Conservation (phyloP, 2,329 filamentous ascomycete species). For the Colletotrichum chrysophilum region DNA sequence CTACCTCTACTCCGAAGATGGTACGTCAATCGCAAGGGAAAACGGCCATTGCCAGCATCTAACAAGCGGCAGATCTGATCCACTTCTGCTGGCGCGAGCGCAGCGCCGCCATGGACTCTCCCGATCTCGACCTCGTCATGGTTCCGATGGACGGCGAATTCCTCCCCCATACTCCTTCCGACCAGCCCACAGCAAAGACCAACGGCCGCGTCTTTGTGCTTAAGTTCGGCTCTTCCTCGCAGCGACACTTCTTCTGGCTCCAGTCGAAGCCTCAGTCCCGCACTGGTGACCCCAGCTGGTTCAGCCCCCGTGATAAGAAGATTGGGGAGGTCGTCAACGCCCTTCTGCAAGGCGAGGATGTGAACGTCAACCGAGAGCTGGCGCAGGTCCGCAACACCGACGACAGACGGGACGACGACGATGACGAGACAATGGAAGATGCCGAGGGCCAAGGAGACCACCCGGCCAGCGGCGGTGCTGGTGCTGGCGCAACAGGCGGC, state of each 20-base stretch:
- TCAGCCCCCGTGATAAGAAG: conserved; percentile 85
- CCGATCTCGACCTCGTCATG: conserved; percentile 91
- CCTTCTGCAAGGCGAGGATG: conserved; percentile 86
- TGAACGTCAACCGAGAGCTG: conserved; percentile 78
- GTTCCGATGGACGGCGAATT: conserved; percentile 90
- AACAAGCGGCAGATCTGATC: conserved; percentile 68
- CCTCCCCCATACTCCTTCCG: conserved; percentile 70
- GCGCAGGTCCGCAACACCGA: conserved; percentile 62
- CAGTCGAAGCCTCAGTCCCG: conserved; percentile 85
- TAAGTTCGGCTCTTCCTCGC: conserved; percentile 91
- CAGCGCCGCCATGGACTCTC: conserved; percentile 69
- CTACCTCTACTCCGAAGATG: conserved; percentile 93
- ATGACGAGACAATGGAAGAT: conserved; percentile 82
- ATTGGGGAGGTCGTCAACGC: conserved; percentile 86
- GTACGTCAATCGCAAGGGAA: conserved; percentile 44
- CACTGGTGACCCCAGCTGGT: conserved; percentile 73
- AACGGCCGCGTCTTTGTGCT: conserved; percentile 92
- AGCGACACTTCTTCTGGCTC: conserved; percentile 94
- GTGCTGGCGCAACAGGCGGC: conserved; percentile 85
- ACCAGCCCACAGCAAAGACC: conserved; percentile 64
- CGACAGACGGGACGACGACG: conserved; percentile 61
- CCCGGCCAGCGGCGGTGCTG: conserved; percentile 79
- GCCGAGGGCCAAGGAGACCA: conserved; percentile 69
- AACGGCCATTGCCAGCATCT: background rate
- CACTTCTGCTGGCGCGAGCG: conserved; percentile 98